phyloP scores from a whole-genome alignment of 768 basidiomycete genomes.

The Phallus indusiatus region DNA sequence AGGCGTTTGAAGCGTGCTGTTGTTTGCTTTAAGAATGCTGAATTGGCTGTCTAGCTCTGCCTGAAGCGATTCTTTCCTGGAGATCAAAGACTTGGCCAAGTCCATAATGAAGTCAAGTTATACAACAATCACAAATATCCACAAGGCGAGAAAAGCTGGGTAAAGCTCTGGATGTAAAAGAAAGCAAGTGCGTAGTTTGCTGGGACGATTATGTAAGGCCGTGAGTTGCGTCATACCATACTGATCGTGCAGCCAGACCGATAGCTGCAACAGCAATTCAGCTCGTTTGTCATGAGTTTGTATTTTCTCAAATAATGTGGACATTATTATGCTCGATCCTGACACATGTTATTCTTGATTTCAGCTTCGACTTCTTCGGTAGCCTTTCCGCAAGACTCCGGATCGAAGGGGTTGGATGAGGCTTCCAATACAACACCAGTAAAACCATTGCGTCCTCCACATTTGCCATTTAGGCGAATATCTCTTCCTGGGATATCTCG shows the following conservation, averaged over 20 bases:
- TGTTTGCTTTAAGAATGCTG: constrained; percentile 53
- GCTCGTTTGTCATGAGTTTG: neutral
- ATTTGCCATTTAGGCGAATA: constrained; percentile 34
- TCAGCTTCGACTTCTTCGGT: constrained; percentile 8
- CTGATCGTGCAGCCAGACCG: neutral
- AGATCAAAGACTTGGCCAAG: constrained; percentile 54
- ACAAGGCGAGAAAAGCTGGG: neutral
- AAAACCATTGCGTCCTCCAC: constrained; percentile 7
- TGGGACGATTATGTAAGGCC: neutral
- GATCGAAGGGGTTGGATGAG: neutral
- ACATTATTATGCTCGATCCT: neutral
- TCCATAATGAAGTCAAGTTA: constrained; percentile 26
- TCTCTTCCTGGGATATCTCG: constrained; percentile 29
- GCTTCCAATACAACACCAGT: neutral
- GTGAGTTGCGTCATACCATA: neutral
- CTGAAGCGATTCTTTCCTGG: constrained; percentile 64
- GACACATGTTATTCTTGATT: neutral
- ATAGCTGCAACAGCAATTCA: neutral
- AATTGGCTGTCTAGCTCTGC: constrained; percentile 54
- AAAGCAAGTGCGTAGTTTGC: too few species aligned
- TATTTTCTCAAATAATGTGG: neutral
- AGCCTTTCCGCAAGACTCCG: constrained; percentile 5
- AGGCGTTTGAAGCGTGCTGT: constrained; percentile 56
- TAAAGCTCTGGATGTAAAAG: neutral
- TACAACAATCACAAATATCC: neutral